Conservation (phyloP, 768 basidiomycete species). For the Collybiopsis luxurians region DNA sequence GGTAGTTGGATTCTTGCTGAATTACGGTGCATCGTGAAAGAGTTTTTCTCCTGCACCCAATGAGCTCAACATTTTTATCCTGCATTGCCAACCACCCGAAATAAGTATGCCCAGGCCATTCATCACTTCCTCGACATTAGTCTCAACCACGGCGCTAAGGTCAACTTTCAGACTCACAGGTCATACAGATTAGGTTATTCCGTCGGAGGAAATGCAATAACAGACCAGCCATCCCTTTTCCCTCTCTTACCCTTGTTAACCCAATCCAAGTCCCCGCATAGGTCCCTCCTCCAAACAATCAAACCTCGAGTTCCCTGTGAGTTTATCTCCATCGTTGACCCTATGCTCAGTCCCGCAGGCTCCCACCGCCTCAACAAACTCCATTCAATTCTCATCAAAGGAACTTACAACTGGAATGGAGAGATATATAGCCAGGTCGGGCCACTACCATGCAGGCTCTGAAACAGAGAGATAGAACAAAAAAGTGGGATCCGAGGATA, state of each 20-base stretch:
- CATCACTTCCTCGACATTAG: slow-evolving; percentile 53
- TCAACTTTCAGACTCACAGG: slow-evolving; percentile 48
- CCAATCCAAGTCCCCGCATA: slow-evolving; percentile 17
- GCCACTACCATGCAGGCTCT: slow-evolving; percentile 38
- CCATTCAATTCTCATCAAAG: slow-evolving; percentile 37
- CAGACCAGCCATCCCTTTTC: background rate
- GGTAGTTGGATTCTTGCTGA: slow-evolving; percentile 72
- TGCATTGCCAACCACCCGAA: slow-evolving; percentile 50
- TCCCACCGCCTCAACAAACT: slow-evolving; percentile 38
- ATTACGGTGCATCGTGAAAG: slow-evolving; percentile 61
- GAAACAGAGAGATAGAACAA: slow-evolving; percentile 27
- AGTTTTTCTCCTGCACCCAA: background rate
- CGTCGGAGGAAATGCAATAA: slow-evolving; percentile 65
- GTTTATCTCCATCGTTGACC: slow-evolving; percentile 60
- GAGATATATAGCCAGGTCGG: slow-evolving; percentile 49
- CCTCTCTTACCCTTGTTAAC: slow-evolving; percentile 3
- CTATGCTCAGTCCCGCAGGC: slow-evolving; percentile 55
- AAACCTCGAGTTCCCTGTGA: slow-evolving; percentile 42
- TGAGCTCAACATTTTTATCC: background rate
- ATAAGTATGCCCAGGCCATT: slow-evolving; percentile 57
- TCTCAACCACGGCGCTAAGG: slow-evolving; percentile 31
- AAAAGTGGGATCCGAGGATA: slow-evolving; percentile 54
- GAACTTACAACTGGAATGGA: slow-evolving; percentile 42
- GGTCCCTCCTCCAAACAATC: slow-evolving; percentile 52
- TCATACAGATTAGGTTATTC: slow-evolving; percentile 70